Percentiles rank a stretch among this genome's conserved stretches.
Conservation (phyloP, 2,329 filamentous ascomycete genomes). For the Arthrobotrys sphaeroides region DNA sequence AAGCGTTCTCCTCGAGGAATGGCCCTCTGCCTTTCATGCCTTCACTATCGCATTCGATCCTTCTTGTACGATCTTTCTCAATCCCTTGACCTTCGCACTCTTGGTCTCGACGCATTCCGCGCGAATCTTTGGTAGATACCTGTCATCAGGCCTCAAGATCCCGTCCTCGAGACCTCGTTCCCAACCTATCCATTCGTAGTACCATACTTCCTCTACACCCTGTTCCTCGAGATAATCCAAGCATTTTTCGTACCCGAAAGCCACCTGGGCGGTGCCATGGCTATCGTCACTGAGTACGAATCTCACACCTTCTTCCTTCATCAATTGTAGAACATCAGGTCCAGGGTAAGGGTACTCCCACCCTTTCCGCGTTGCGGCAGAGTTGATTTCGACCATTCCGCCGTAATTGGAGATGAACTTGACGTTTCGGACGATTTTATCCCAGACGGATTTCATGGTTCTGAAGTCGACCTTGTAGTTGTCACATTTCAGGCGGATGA, state of each 20-base stretch:
- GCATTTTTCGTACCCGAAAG: conserved; percentile 79
- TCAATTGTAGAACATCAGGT: conserved; percentile 77
- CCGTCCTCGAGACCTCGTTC: conserved; percentile 13
- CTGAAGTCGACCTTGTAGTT: conserved; percentile 65
- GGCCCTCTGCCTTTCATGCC: too few relatives aligned
- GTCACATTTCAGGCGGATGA: conserved; percentile 81
- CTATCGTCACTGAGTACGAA: conserved; percentile 97
- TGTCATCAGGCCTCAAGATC: conserved; percentile 8
- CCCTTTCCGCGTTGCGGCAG: conserved; percentile 85
- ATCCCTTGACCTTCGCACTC: conserved; percentile 9
- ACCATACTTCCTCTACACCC: conserved; percentile 69
- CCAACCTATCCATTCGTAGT: conserved; percentile 51
- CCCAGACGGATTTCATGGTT: conserved; percentile 14
- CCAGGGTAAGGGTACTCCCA: conserved; percentile 89
- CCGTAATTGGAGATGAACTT: conserved; percentile 75
- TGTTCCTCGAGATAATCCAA: conserved; percentile 75
- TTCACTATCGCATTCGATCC: background rate
- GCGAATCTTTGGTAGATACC: conserved; percentile 15
- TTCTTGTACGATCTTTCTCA: conserved; percentile 6
- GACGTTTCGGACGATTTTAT: conserved; percentile 72
- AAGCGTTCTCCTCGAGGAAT: too few relatives aligned
- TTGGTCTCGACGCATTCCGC: conserved; percentile 14
- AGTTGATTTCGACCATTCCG: conserved; percentile 89
- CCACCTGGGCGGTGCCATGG: conserved; percentile 86
- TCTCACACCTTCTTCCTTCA: conserved; percentile 70